Evolutionary conservation across 331 rosid species (phyloP), one percentile per base, ranked within the genome.

Genomic region (Cydonia oblonga): DNA sequence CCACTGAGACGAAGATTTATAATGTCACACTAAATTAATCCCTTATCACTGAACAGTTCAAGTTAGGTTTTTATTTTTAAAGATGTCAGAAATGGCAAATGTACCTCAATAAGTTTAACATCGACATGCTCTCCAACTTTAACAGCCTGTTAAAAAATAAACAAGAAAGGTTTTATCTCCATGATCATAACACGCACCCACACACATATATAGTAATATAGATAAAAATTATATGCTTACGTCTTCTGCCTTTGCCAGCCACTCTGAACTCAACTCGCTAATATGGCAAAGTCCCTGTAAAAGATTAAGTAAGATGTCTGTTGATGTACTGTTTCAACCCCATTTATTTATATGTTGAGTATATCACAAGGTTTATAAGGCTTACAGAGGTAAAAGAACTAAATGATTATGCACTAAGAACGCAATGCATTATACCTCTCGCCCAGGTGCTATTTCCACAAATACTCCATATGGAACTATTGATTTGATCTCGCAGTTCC

Each of bases 191-290:
- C 63, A 79, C 28, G 19, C 13, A 20, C 7, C 59, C 25, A 24
- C 10, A 25, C 9, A 65, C 71, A 10, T 60, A 69, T 5, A 56
- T 57, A 42, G 69, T 53, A 72, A 59, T 2, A 64, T 18, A 9
- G 9, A 78, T 9, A 68, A 35, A 46, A 10, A 60, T 38, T 20
- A 61, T 25, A 70, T 49, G 33, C 90, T 82, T 79, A 91, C 98
- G 81, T 93, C 97, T 80, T 93, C 98, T 32, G 98, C 88, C 91
- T 91, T 93, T 40, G 97, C 87, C 80, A 93, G 82, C 96, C 95
- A 91, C 58, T 89, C 82, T 38, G 98, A 76, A 81, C 90, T 91
- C 80, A 93, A 80, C 87, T 93, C 98, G 65, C 98, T 93, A 66
- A 93, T 86, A 77, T 93, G 98, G 84, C 98, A 93, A 68, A 93